These are phyloP conservation scores for Periglandula ipomoeae DNA, from an alignment of 2,329 filamentous ascomycete species.

Conservation along the genomic window DNA sequence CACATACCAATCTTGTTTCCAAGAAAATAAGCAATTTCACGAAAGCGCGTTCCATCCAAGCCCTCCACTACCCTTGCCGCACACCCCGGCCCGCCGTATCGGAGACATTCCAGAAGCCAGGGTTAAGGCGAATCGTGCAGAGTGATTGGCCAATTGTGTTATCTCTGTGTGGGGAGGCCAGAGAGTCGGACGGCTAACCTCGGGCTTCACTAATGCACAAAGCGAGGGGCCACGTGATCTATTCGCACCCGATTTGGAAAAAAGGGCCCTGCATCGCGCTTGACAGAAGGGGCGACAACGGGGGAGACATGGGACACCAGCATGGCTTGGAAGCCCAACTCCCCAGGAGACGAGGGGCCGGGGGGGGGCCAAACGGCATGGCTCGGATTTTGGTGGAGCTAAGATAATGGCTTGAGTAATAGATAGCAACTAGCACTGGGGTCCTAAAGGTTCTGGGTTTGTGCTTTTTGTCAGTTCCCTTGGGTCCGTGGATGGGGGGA, in stretches of 20 bases:
- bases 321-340: neutral
- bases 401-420: slow-evolving; percentile 4
- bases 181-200: slow-evolving; percentile 12
- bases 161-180: slow-evolving; percentile 6
- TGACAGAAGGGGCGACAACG: neutral
- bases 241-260: slow-evolving; percentile 7
- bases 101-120: slow-evolving; percentile 12
- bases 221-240: slow-evolving; percentile 16
- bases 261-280: slow-evolving; percentile 3
- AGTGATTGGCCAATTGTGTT: slow-evolving; percentile 10
- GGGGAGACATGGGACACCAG: neutral
- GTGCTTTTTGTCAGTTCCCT: too few species aligned
- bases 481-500: too few species aligned
- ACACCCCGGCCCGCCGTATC: slow-evolving; percentile 11
- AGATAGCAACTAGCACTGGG: slow-evolving; percentile 1
- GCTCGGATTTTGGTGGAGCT: slow-evolving; percentile 9
- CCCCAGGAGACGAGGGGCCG: neutral
- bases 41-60: too few species aligned
- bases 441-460: slow-evolving; percentile 1
- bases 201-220: slow-evolving; percentile 11
- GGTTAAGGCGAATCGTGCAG: neutral
- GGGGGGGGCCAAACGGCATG: slow-evolving; percentile 8
- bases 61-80: too few species aligned
- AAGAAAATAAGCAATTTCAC: too few species aligned
- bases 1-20: too few species aligned